Percentiles rank a stretch among this genome's conserved stretches.
phyloP scores from a whole-genome alignment of 1,139 yeast species.

The Candida tetrigidarum region DNA sequence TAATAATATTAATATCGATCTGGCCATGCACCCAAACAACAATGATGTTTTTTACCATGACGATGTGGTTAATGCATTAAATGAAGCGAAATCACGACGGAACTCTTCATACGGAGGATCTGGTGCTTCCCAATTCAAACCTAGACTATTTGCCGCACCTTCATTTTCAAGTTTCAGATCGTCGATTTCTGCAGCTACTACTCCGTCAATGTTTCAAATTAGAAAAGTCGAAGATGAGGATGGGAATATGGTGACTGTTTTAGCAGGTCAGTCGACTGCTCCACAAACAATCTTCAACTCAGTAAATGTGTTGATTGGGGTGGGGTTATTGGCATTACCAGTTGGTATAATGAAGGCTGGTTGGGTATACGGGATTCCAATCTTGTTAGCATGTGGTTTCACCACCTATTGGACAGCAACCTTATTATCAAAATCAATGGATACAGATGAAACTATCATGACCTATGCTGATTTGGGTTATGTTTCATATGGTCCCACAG shows the following conservation, averaged over 20 bases:
- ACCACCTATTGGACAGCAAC: conserved; percentile 51
- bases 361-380: conserved; percentile 46
- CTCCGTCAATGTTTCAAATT: conserved; percentile 58
- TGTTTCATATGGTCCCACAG: conserved; percentile 63
- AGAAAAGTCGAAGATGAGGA: conserved; percentile 72
- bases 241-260: conserved; percentile 74
- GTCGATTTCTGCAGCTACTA: conserved; percentile 42
- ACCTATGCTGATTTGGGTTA: conserved; percentile 89
- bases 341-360: conserved; percentile 53
- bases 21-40: conserved; percentile 22
- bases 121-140: conserved; percentile 14
- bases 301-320: conserved; percentile 52
- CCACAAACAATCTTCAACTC: conserved; percentile 55
- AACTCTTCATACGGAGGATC: conserved; percentile 25
- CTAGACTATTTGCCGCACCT: conserved; percentile 28
- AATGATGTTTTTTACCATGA: conserved; percentile 49
- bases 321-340: conserved; percentile 52
- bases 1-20: conserved; percentile 18
- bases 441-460: conserved; percentile 74
- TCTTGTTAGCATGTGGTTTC: conserved; percentile 43
- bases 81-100: conserved; percentile 35
- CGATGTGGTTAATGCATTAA: conserved; percentile 36
- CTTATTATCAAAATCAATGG: conserved; percentile 52
- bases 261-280: conserved; percentile 76
- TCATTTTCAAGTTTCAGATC: conserved; percentile 44